Base-by-base conservation (phyloP, 2,329 filamentous ascomycete species). In the Stagonosporopsis vannaccii region DNA sequence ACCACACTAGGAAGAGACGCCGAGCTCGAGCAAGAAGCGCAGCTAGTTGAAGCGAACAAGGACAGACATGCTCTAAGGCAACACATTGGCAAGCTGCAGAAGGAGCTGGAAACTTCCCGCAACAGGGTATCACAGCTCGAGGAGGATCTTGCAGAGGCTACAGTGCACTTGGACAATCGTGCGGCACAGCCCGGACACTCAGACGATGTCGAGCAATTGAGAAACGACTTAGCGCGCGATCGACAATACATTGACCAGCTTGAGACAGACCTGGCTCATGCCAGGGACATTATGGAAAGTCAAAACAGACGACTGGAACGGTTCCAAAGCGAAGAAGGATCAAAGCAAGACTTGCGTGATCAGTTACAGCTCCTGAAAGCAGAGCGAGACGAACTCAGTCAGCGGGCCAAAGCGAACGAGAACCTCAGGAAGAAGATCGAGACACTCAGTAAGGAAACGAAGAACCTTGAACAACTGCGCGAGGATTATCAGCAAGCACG, bases 341-440 rank as follows among this genome's bases (percentile, higher is more conserved):
- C 72, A 15, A 81, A 81, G 56, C 79, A 81, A 63, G 79, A 80
- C 47, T 64, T 83, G n/a, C 76, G 78, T 4, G 81, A 83, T 56
- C 79, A 82, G 48, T 61, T 82, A n/a, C 81, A 82, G 60, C 69
- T 82, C 23, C 66, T 82, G 41, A 73, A 74, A 48, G 77, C 79
- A 0, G 81, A 83, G 66, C 76, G 81, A 28, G 80, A 82, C 50
- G 81, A 82, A 48, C 70, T 82, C 20, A 73, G 69, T 28, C 79
- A 81, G 56, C 81, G 79, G 57, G 75, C 79, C 23, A 81, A 81
- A 56, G 80, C 80, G 20, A 82, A 81, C 53, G 81, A 83, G 62
- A 83, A 83, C 54, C 75, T 83, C 20, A 81, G 79, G 65, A 82
- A 82, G 74, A 83, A 83, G 71, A 82, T 83, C 26, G 79, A 82